phyloP scores from a whole-genome alignment of 2,329 filamentous ascomycete genomes.

The Stagonosporopsis vannaccii region DNA sequence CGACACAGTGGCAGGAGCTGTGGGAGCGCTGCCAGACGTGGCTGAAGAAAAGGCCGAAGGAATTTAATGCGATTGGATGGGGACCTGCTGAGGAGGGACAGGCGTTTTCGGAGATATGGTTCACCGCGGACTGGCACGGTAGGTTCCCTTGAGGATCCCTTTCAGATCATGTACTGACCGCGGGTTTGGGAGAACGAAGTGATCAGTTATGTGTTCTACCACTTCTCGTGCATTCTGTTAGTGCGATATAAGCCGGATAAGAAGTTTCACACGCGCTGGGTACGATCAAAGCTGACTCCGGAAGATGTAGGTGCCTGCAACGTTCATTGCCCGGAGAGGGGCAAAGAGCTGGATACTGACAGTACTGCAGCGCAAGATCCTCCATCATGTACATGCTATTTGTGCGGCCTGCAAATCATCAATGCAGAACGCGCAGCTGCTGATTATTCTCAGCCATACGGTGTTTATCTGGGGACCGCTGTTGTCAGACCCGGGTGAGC shows the following conservation, averaged over 20 bases:
- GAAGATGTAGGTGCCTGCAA: constrained; percentile 2
- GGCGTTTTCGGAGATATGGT: constrained; percentile 22
- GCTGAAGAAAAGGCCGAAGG: constrained; percentile 27
- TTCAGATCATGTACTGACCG: neutral
- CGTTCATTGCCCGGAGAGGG: no score
- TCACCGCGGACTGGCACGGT: constrained; percentile 39
- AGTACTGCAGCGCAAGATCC: constrained; percentile 23
- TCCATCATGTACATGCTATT: constrained; percentile 34
- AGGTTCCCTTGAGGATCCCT: neutral
- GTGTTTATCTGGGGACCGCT: constrained; percentile 39
- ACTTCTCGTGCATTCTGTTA: constrained; percentile 41
- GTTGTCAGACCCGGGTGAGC: constrained; percentile 25
- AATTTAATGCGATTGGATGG: constrained; percentile 36
- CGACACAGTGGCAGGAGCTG: constrained; percentile 29
- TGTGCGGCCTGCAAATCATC: constrained; percentile 36
- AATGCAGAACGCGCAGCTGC: constrained; percentile 26
- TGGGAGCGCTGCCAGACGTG: constrained; percentile 33
- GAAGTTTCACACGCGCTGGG: constrained; percentile 33
- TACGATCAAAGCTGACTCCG: neutral
- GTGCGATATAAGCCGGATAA: constrained; percentile 37
- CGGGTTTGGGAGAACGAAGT: constrained; percentile 15
- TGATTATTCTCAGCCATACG: constrained; percentile 35
- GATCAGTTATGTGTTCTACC: constrained; percentile 34
- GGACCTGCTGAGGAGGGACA: constrained; percentile 14
- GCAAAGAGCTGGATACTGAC: neutral